These are phyloP conservation scores for Fonsecaea monophora DNA, from an alignment of 2,329 filamentous ascomycete species.

Conservation along the genomic window DNA sequence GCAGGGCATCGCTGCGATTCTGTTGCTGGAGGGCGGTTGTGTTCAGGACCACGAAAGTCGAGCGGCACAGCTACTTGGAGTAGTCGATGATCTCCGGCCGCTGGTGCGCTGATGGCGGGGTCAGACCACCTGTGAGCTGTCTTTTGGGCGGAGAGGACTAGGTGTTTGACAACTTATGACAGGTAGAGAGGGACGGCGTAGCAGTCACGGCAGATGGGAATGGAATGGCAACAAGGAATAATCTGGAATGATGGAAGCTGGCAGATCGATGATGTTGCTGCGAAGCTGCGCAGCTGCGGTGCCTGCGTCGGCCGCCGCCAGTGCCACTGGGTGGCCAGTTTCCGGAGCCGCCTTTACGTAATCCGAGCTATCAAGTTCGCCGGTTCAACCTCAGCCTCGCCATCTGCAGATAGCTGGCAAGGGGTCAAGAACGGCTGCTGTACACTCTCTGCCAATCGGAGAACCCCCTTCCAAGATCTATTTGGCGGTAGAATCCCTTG, in stretches of 20 bases:
- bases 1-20: conserved; percentile 46
- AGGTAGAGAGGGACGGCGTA: neutral
- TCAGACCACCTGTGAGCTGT: conserved; percentile 6
- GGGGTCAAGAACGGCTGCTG: too few relatives aligned
- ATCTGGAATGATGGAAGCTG: neutral
- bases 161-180: neutral
- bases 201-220: neutral
- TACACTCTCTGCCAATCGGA: too few relatives aligned
- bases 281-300: conserved; percentile 19
- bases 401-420: neutral
- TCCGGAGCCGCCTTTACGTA: conserved; percentile 1
- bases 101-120: conserved; percentile 16
- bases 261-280: conserved; percentile 1
- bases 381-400: neutral
- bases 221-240: neutral
- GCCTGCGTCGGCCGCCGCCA: conserved; percentile 5
- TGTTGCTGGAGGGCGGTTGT: neutral
- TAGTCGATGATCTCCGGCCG: neutral
- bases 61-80: neutral
- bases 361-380: neutral
- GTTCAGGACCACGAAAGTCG: neutral
- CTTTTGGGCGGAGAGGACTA: neutral
- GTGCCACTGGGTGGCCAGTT: neutral
- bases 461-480: too few relatives aligned
- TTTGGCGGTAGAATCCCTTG: conserved; percentile 7